Conservation (phyloP, 805 yeast species). For the Cyberlindnera bimundalis region DNA sequence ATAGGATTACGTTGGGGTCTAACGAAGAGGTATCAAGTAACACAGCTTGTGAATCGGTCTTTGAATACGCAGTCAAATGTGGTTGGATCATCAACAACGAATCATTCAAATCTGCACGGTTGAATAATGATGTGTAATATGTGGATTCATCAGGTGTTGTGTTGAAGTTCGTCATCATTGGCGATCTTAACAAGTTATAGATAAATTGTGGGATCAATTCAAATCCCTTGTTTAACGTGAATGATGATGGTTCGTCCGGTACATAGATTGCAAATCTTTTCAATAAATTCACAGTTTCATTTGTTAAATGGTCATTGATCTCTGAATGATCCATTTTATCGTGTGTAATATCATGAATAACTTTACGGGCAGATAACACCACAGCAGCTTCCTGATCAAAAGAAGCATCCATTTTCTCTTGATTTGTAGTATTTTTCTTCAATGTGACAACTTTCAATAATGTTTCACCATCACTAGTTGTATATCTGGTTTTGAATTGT, state of each 20-base stretch:
- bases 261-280: constrained; percentile 88
- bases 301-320: constrained; percentile 80
- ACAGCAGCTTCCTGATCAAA: constrained; percentile 98
- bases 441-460: constrained; percentile 87
- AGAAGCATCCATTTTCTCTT: constrained; percentile 24
- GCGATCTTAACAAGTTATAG: constrained; percentile 89
- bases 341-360: constrained; percentile 70
- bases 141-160: constrained; percentile 98
- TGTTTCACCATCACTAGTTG: constrained; percentile 81
- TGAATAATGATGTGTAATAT: constrained; percentile 82
- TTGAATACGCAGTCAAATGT: constrained; percentile 75
- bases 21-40: constrained; percentile 86
- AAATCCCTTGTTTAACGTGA: constrained; percentile 75
- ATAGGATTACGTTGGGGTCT: constrained; percentile 74
- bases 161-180: constrained; percentile 89
- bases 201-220: constrained; percentile 88
- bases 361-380: constrained; percentile 80
- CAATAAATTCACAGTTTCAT: constrained; percentile 80
- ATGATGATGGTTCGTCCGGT: constrained; percentile 75
- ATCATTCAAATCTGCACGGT: constrained; percentile 82
- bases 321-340: constrained; percentile 68
- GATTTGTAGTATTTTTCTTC: constrained; percentile 49
- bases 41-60: constrained; percentile 81
- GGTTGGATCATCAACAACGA: constrained; percentile 97
- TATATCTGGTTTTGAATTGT: constrained; percentile 85